phyloP scores from a whole-genome alignment of 192 early-diverging fungal species.

The Umbelopsis sp. region DNA sequence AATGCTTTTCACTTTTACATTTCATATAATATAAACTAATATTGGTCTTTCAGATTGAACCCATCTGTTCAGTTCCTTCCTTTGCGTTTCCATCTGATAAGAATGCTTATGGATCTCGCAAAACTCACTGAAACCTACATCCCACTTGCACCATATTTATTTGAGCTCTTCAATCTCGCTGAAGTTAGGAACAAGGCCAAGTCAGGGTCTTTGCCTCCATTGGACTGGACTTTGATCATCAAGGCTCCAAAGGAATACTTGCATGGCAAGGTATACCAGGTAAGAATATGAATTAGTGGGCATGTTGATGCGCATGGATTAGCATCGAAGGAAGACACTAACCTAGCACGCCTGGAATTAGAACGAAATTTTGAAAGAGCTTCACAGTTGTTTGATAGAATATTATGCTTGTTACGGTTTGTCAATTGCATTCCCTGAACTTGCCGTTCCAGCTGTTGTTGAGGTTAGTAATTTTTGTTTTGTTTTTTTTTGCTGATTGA shows the following conservation, averaged over 20 bases:
- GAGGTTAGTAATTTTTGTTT: slow-evolving; percentile 43
- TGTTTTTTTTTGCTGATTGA: background rate
- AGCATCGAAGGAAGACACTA: too few species aligned
- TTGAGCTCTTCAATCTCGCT: slow-evolving; percentile 76
- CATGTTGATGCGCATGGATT: background rate
- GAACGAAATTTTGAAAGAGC: slow-evolving; percentile 75
- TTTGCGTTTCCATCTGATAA: slow-evolving; percentile 83
- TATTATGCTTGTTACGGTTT: slow-evolving; percentile 75
- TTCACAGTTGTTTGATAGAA: slow-evolving; percentile 72
- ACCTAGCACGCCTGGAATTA: background rate
- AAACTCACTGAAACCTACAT: slow-evolving; percentile 80
- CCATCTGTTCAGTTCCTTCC: slow-evolving; percentile 90
- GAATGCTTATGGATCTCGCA: slow-evolving; percentile 69
- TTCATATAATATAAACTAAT: background rate
- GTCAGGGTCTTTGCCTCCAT: slow-evolving; percentile 76
- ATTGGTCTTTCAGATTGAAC: slow-evolving; percentile 55
- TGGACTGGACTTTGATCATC: slow-evolving; percentile 75
- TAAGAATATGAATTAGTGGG: background rate
- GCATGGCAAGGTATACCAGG: slow-evolving; percentile 79
- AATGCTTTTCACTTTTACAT: too few species aligned
- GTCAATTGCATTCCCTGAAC: slow-evolving; percentile 94
- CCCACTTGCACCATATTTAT: slow-evolving; percentile 79
- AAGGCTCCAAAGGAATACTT: slow-evolving; percentile 85
- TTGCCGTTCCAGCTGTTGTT: slow-evolving; percentile 81
- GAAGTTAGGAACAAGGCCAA: slow-evolving; percentile 70